Base-by-base conservation (phyloP, 192 early-diverging fungal genomes). In the Rhizoclosmatium globosum region DNA sequence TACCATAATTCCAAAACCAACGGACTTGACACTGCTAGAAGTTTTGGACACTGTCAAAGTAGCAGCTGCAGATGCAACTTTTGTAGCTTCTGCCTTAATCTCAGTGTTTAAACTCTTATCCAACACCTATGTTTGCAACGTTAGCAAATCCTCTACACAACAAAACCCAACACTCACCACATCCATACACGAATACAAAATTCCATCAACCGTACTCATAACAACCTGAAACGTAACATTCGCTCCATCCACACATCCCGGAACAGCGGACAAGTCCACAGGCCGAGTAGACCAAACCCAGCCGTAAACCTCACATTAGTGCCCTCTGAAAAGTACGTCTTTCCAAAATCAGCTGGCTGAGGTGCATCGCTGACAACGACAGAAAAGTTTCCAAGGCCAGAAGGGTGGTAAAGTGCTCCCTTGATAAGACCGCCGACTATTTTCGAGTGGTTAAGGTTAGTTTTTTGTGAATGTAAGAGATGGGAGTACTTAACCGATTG, bases 361-460 rank as follows among this genome's bases (percentile, higher is more conserved):
- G 89, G 89, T 59, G 81, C 83, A 61, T 76, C 81, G 38, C 72
- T 81, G 39, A 76, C 65, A 11, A 80, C 72, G 64, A 90, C 68
- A 42, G 79, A 77, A 59, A 85, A 84, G 0, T 68, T 71, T 21
- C 84, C 84, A 1, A 45, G 71, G 41, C 79, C 74, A 48, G 71
- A 59, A 88, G 89, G 11, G 43, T 76, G 21, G 86, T 82, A 59
- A 80, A 65, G 66, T 86, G 85, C 59, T 84, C 78, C 50, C 83
- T 17, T 73, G 71, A 73, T 31, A 31, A 31, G 31, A 31, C 31
- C 31, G 31, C 31, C 31, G 31, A 31, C 31, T 31, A 31, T 31
- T 31, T 31, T 31, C 31, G 31, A 31, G 31, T 0, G 31, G 0
- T 31, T 31, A 31, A 31, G 31, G 31, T 31, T 31, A 31, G 31